These are phyloP conservation scores for Ophiostoma piceae DNA, from an alignment of 2,329 filamentous ascomycete genomes.

Conservation along the genomic window DNA sequence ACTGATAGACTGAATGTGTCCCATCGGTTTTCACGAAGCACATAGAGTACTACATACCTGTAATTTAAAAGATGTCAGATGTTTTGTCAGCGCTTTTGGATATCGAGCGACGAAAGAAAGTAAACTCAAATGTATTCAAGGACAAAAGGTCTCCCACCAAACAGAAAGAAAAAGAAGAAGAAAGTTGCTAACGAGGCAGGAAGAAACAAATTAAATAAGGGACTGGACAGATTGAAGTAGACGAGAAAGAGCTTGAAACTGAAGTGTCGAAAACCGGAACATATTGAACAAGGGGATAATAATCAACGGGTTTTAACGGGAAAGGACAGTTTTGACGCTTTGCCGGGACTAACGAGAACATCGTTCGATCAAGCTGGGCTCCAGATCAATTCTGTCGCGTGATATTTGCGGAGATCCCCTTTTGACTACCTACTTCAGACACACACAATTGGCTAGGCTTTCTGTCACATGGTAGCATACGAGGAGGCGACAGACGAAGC, in stretches of 20 bases:
- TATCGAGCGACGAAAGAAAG: neutral
- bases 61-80: neutral
- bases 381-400: conserved; percentile 10
- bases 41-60: neutral
- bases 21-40: neutral
- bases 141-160: neutral
- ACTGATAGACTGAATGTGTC: neutral
- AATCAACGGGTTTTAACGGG: conserved; percentile 9
- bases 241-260: neutral
- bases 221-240: neutral
- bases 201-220: neutral
- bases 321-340: neutral
- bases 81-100: neutral
- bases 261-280: neutral
- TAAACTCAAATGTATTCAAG: no score
- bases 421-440: neutral
- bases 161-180: neutral
- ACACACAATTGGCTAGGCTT: neutral
- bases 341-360: neutral
- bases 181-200: neutral
- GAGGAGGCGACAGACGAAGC: neutral
- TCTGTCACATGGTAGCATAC: neutral
- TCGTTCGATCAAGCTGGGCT: conserved; percentile 14
- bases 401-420: conserved; percentile 11
- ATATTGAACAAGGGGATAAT: neutral